phyloP scores from a whole-genome alignment of 2,329 filamentous ascomycete genomes.

The Penicillium sp. region DNA sequence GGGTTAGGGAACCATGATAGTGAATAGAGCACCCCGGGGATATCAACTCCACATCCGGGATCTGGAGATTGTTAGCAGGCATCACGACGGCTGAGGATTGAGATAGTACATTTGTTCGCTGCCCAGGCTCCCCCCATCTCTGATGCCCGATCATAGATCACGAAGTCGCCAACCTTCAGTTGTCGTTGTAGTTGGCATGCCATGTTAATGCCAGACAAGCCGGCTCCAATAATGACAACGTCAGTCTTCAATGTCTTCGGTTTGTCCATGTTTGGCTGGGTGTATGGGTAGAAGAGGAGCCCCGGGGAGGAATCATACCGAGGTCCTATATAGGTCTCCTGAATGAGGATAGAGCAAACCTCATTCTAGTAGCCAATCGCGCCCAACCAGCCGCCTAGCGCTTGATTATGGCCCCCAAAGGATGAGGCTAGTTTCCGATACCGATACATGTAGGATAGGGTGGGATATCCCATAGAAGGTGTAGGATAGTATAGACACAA shows the following conservation, averaged over 20 bases:
- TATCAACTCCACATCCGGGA: slow-evolving; percentile 9
- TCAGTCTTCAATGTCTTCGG: slow-evolving; percentile 4
- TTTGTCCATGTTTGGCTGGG: slow-evolving; percentile 4
- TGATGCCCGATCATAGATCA: slow-evolving; percentile 7
- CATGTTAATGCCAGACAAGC: slow-evolving; percentile 10
- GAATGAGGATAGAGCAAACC: no score
- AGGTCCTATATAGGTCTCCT: no score
- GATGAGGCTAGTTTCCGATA: no score
- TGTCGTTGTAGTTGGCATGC: slow-evolving; percentile 9
- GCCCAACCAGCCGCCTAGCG: no score
- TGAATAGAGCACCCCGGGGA: slow-evolving; percentile 8
- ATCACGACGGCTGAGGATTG: not conserved
- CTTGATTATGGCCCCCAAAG: no score
- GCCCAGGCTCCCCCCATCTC: slow-evolving; percentile 7
- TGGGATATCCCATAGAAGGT: no score
- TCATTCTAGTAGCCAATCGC: no score
- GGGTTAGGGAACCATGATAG: slow-evolving; percentile 9
- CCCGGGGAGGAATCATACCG: no score
- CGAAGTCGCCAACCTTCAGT: slow-evolving; percentile 3
- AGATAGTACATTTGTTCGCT: slow-evolving; percentile 5
- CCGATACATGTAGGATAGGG: no score
- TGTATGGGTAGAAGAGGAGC: no score
- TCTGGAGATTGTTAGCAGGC: slow-evolving; percentile 1
- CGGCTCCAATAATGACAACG: slow-evolving; percentile 11
- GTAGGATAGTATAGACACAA: no score